Conservation (phyloP, 108 stramenopile genomes). For the Conticribra guillardii region DNA sequence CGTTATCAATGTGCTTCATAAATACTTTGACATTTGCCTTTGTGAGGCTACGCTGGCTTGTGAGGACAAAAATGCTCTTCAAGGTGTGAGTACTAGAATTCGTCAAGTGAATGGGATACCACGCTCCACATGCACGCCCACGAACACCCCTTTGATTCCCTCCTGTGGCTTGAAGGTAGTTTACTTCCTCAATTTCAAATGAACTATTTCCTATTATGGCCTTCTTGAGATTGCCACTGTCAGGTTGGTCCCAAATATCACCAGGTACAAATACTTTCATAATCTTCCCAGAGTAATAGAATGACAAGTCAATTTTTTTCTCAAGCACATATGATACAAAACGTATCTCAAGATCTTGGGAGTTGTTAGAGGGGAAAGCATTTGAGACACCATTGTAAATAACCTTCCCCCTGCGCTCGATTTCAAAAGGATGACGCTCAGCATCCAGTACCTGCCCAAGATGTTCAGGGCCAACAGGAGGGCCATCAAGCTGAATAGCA, state of each 20-base stretch:
- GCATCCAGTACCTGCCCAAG: slow-evolving; percentile 62
- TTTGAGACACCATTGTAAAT: too few relatives aligned
- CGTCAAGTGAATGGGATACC: slow-evolving; percentile 28
- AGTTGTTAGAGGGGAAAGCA: too few relatives aligned
- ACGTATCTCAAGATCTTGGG: slow-evolving; percentile 59
- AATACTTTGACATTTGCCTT: slow-evolving; percentile 18
- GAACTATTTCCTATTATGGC: slow-evolving; percentile 14
- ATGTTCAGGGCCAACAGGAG: slow-evolving; percentile 39
- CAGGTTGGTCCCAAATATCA: slow-evolving; percentile 19
- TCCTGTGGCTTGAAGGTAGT: slow-evolving; percentile 9
- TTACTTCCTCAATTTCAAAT: slow-evolving; percentile 8
- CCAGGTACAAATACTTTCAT: slow-evolving; percentile 27
- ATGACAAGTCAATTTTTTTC: slow-evolving; percentile 49
- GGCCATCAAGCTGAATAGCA: slow-evolving; percentile 34
- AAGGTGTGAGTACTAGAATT: neutral
- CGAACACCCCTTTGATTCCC: slow-evolving; percentile 41
- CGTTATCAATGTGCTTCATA: slow-evolving; percentile 26
- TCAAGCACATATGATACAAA: slow-evolving; percentile 66
- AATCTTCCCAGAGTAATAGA: slow-evolving; percentile 14
- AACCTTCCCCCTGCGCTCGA: slow-evolving; percentile 39
- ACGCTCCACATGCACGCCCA: slow-evolving; percentile 48
- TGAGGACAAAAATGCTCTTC: slow-evolving; percentile 13
- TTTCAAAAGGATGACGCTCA: slow-evolving; percentile 57
- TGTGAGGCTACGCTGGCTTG: slow-evolving; percentile 6
- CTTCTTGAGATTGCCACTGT: slow-evolving; percentile 12